Evolutionary conservation across 169 alveolate species (phyloP).

Genomic region (Eimeria sp.): DNA sequence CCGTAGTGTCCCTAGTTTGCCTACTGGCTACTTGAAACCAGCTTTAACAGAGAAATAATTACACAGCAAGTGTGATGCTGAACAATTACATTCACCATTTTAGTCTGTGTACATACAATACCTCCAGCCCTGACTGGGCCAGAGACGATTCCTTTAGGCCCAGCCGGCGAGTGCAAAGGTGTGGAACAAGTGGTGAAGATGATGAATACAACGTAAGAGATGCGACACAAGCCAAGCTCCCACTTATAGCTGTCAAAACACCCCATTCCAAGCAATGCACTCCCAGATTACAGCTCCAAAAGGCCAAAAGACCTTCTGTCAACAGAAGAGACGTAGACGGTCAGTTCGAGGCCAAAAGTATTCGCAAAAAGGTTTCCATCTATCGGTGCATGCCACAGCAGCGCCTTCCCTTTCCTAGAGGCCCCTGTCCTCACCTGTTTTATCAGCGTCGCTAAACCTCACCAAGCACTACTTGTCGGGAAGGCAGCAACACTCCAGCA

Average conservation of each 20-base stretch:
- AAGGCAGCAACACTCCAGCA: background rate
- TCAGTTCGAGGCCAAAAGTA: background rate
- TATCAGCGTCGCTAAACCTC: background rate
- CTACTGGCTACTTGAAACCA: background rate
- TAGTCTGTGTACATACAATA: background rate
- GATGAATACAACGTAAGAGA: background rate
- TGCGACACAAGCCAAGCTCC: background rate
- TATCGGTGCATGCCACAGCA: background rate
- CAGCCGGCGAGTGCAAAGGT: background rate
- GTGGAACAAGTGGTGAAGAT: background rate
- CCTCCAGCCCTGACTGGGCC: background rate
- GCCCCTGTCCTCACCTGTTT: background rate
- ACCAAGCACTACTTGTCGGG: background rate
- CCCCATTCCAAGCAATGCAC: background rate
- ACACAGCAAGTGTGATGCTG: background rate
- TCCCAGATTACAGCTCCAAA: background rate
- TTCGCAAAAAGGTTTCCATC: background rate
- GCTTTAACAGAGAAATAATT: background rate
- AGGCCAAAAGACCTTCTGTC: background rate
- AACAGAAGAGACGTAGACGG: background rate
- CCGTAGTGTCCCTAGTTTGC: background rate
- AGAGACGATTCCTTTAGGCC: background rate
- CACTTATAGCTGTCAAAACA: background rate
- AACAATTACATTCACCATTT: background rate
- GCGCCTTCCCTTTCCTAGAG: background rate